Evolutionary conservation across 257 asterid species (phyloP).

Genomic region (Solanum raphanifolium): DNA sequence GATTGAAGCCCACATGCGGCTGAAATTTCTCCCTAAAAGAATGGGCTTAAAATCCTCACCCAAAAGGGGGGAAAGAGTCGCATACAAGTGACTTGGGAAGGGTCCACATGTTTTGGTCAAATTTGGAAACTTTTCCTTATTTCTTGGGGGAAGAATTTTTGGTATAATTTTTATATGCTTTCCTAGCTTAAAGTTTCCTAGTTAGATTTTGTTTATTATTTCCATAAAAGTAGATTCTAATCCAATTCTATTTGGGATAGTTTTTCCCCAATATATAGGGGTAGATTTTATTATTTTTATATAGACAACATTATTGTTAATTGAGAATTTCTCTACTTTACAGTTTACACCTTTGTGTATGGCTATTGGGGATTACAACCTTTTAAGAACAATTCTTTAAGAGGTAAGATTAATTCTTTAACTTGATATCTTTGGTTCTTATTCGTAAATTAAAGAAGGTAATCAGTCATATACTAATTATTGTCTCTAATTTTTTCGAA

Average conservation of each 20-base stretch:
- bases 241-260: background rate
- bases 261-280: background rate
- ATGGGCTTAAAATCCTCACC: background rate
- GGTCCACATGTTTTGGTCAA: background rate
- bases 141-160: background rate
- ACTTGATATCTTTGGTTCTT: background rate
- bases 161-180: background rate
- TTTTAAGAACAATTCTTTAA: background rate
- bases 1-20: background rate
- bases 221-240: background rate
- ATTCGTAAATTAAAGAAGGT: background rate
- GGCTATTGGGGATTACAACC: background rate
- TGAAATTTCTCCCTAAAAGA: background rate
- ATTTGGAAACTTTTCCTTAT: background rate
- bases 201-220: background rate
- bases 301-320: background rate
- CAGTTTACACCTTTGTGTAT: background rate
- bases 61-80: background rate
- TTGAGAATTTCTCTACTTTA: background rate
- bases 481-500: background rate
- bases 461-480: background rate
- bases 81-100: background rate
- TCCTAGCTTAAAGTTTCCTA: background rate
- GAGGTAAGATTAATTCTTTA: background rate
- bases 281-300: background rate